These are phyloP conservation scores for Ustilago loliicola DNA, from an alignment of 1,284 basidiomycete genomes.

Conservation along the genomic window DNA sequence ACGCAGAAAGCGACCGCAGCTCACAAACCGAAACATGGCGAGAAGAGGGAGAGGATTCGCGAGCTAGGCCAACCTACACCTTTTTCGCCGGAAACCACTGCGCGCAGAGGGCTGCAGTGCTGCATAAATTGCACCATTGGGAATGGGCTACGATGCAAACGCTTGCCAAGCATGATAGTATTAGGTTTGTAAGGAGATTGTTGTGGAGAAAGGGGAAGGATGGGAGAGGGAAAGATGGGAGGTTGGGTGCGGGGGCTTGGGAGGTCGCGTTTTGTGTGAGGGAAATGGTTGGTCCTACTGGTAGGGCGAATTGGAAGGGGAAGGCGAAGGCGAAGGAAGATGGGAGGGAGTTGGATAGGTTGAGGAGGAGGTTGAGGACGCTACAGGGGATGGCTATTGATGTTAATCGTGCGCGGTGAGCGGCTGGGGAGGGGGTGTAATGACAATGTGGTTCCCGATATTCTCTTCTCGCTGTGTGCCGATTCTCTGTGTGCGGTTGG, in stretches of 20 bases:
- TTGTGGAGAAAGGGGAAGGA: constrained; percentile 17
- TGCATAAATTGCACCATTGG: constrained; percentile 55
- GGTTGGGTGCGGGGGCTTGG: constrained; percentile 25
- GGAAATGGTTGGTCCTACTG: constrained; percentile 31
- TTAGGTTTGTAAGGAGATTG: constrained; percentile 27
- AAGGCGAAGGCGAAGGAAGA: neutral
- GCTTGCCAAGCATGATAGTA: constrained; percentile 34
- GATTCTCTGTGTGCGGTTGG: neutral
- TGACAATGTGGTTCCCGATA: neutral
- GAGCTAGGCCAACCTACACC: constrained; percentile 5
- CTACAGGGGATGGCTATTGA: constrained; percentile 30
- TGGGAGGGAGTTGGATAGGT: constrained; percentile 24
- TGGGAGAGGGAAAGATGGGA: constrained; percentile 33
- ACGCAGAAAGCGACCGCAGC: constrained; percentile 8
- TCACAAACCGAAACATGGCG: constrained; percentile 37
- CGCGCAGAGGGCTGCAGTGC: constrained; percentile 33
- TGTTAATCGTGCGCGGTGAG: constrained; percentile 29
- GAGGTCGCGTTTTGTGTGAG: constrained; percentile 35
- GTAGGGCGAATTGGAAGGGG: constrained; percentile 9
- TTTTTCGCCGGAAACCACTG: constrained; percentile 49
- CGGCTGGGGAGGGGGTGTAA: constrained; percentile 3
- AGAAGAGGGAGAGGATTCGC: constrained; percentile 17
- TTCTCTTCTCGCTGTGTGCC: too few species aligned
- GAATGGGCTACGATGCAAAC: constrained; percentile 50
- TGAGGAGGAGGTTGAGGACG: constrained; percentile 31